Evolutionary conservation across 805 yeast genomes (phyloP), one percentile per base, ranked within the genome.

Genomic region (Kregervanrija delftensis): DNA sequence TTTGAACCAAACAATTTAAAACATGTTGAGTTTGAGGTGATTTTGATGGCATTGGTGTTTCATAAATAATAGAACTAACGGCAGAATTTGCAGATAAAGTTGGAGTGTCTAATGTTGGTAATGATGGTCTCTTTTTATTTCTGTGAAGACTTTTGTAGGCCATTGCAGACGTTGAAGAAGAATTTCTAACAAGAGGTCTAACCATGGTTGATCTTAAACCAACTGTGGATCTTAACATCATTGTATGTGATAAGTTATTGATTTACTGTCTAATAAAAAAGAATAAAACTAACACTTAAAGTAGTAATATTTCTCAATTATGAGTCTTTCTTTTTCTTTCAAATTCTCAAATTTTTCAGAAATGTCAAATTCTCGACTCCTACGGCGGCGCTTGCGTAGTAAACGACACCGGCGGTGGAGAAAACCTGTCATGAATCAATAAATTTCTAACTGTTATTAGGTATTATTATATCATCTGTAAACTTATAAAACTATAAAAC

Each of bases 71-170:
- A 11, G 97, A 88, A 11, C 96, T 85, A 37, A 93, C 97, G 6
- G 98, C 99, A 38, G 96, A 86, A 53, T 86, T 85, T n/a, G 96
- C 95, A 34, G 93, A 83, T 96, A 97, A 88, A 57, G 77, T 78
- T 51, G 98, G 97, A 11, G 96, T 81, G 52, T 90, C 96, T 53
- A 90, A 72, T 5, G 95, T 87, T 42, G 98, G 99, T 56, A 91
- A 74, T 33, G 95, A 85, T 34, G 98, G 98, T 63, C 89, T 80
- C 56, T 77, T 79, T 57, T 80, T 83, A 65, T 88, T 85, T 56
- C 95, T 82, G 65, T 89, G 96, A 53, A 90, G 71, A 31, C 87
- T 83, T 67, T 93, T 93, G 70, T 93, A 93, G 8, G 97, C 96
- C 63, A 93, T 70, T 8, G 98, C 98, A 16, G 96, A 80, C 5